phyloP scores from a whole-genome alignment of 371 early-diverging fungal genomes.

The Actinomucor elegans region DNA sequence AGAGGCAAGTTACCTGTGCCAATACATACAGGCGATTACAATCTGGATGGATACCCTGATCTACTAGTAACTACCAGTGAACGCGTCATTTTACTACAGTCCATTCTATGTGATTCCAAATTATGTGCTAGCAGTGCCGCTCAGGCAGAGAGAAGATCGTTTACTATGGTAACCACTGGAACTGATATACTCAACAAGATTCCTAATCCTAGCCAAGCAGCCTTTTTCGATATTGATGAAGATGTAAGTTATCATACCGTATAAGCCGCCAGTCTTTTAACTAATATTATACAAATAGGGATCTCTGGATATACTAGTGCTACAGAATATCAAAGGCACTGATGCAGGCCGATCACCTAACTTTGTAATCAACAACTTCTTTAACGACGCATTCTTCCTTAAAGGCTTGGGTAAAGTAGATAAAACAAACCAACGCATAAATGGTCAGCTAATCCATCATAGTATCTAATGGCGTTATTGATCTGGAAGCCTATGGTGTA shows the following conservation, averaged over 20 bases:
- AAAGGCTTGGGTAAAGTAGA: slow-evolving; percentile 75
- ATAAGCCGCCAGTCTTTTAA: no score
- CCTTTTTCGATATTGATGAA: slow-evolving; percentile 87
- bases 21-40: slow-evolving; percentile 73
- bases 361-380: slow-evolving; percentile 80
- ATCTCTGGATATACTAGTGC: slow-evolving; percentile 79
- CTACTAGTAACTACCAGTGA: slow-evolving; percentile 59
- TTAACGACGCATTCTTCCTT: slow-evolving; percentile 92
- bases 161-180: slow-evolving; percentile 58
- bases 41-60: slow-evolving; percentile 93
- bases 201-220: slow-evolving; percentile 56
- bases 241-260: slow-evolving; percentile 60
- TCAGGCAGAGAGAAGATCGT: slow-evolving; percentile 52
- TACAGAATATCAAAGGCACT: slow-evolving; percentile 27
- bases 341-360: slow-evolving; percentile 35
- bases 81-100: slow-evolving; percentile 57
- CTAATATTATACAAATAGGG: no score
- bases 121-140: slow-evolving; percentile 47
- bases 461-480: slow-evolving; percentile 77
- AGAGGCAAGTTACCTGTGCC: slow-evolving; percentile 60
- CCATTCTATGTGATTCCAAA: slow-evolving; percentile 52
- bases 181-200: slow-evolving; percentile 55
- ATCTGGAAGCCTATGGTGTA: slow-evolving; percentile 72
- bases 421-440: background rate
- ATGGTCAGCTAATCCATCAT: no score